Base-by-base conservation (phyloP, 208 protist species). In the Tritrichomonas musculus region DNA sequence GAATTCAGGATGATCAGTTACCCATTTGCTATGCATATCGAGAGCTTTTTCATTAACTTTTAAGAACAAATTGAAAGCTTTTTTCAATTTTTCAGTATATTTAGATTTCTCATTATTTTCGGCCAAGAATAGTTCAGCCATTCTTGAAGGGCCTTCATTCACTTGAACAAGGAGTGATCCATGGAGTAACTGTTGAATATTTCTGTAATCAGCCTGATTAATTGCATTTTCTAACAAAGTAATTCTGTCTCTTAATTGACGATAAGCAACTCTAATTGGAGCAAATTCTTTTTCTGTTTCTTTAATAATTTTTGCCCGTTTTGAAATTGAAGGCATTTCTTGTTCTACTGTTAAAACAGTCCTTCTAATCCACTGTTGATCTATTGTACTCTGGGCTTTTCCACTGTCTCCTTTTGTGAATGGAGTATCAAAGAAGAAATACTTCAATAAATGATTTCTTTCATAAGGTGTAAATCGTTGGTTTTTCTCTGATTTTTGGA, bases 101-200 rank as follows among this genome's bases (percentile, higher is more conserved):
- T 88, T 14, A 1, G 14, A 25, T 33, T 88, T 50, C 36, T 88
- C 47, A 17, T 47, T 27, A 39, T 88, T 50, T n/a, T 57, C 5
- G 22, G 13, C 73, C 0, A 88, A 4, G 47, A 88, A 88, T 39
- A 88, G 47, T 57, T 88, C 77, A 9, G 77, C 77, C 47, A 88
- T 88, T 57, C 22, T 53, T n/a, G 47, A 88, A 39, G 77, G 77
- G 27, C 77, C 77, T 57, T 88, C 77, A 36, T 88, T 88, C 11
- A 88, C 77, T 57, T 88, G 77, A 0, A 88, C 77, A 20, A 88
- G 25, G 9, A 88, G 47, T n/a, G 44, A 53, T 11, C 47, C 77
- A 47, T 88, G 77, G 3, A 88, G 27, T 5, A 88, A 27, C 27
- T 88, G 77, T 47, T 88, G 77, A 33, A 88, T 47, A 2, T 13